These are phyloP conservation scores for Aspergillus bridgeri DNA, from an alignment of 495 filamentous ascomycete genomes.

Conservation along the genomic window DNA sequence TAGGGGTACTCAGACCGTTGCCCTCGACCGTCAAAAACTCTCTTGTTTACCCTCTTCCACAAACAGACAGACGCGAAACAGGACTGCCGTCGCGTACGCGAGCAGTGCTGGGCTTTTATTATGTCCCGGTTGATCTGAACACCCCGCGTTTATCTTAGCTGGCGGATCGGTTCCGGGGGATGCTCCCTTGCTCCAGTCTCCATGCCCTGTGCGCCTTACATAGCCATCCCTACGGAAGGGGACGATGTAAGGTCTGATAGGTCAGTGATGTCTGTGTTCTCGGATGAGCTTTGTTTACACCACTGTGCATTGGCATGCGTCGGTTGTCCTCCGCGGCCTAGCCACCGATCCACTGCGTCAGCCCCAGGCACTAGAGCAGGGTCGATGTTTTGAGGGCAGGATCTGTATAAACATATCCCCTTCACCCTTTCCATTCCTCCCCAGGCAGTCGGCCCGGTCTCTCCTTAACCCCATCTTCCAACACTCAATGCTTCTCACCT, in stretches of 20 bases:
- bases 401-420: slow-evolving; percentile 43
- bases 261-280: slow-evolving; percentile 39
- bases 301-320: slow-evolving; percentile 42
- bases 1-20: background rate
- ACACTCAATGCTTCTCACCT: slow-evolving; percentile 4
- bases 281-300: slow-evolving; percentile 43
- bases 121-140: background rate
- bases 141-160: slow-evolving; percentile 5
- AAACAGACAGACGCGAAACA: background rate
- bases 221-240: slow-evolving; percentile 42
- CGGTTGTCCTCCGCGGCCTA: slow-evolving; percentile 27
- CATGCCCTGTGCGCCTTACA: slow-evolving; percentile 38
- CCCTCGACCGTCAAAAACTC: background rate
- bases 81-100: background rate
- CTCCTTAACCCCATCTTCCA: slow-evolving; percentile 6
- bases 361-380: slow-evolving; percentile 3
- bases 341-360: slow-evolving; percentile 16
- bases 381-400: slow-evolving; percentile 25
- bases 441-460: slow-evolving; percentile 4
- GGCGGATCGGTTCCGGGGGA: slow-evolving; percentile 21
- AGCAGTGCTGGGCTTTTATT: background rate
- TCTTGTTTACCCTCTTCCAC: background rate
- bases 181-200: slow-evolving; percentile 39
- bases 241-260: slow-evolving; percentile 47
- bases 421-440: slow-evolving; percentile 23